Percentiles rank a stretch among this genome's conserved stretches.
phyloP scores from a whole-genome alignment of 1,284 basidiomycete genomes.

The Puccinia sorghi region DNA sequence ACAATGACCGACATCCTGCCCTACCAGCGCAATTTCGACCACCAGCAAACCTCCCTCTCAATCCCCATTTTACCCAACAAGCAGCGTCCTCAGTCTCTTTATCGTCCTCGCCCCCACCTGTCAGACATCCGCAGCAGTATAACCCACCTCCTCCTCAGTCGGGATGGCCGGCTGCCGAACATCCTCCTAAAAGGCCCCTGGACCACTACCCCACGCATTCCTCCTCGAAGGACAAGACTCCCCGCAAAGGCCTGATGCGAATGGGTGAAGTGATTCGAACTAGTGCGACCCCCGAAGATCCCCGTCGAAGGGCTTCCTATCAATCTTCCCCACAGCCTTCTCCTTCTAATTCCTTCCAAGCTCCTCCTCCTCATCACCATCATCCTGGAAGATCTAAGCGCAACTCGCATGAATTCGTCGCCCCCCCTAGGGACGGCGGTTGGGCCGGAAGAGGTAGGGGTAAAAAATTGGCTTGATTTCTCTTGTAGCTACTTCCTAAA shows the following conservation, averaged over 20 bases:
- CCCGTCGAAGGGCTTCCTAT: not conserved
- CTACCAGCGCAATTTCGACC: not conserved
- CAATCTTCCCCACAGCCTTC: not conserved
- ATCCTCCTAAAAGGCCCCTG: not conserved
- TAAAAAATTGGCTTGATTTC: slow-evolving; percentile 8
- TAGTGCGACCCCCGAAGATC: not conserved
- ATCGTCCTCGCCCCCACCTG: not conserved
- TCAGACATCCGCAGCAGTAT: not conserved
- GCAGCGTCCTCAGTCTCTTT: not conserved
- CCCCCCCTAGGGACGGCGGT: slow-evolving; percentile 31
- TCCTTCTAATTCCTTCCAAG: not conserved
- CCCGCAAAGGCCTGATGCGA: slow-evolving; percentile 28
- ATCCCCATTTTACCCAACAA: not conserved
- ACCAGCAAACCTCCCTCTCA: not conserved
- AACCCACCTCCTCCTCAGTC: not conserved
- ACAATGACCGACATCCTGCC: not conserved
- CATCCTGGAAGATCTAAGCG: slow-evolving; percentile 20
- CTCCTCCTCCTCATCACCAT: not conserved
- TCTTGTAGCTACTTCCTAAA: not conserved
- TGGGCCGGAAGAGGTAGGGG: slow-evolving; percentile 47
- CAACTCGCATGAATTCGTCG: slow-evolving; percentile 34
- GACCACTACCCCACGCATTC: not conserved
- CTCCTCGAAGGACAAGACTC: not conserved
- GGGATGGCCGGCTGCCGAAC: not conserved
- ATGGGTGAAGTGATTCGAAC: slow-evolving; percentile 16